Percentiles rank a stretch among this genome's conserved stretches.
phyloP scores from a whole-genome alignment of 1,139 yeast species.

The Entelexis paramagnoliae region DNA sequence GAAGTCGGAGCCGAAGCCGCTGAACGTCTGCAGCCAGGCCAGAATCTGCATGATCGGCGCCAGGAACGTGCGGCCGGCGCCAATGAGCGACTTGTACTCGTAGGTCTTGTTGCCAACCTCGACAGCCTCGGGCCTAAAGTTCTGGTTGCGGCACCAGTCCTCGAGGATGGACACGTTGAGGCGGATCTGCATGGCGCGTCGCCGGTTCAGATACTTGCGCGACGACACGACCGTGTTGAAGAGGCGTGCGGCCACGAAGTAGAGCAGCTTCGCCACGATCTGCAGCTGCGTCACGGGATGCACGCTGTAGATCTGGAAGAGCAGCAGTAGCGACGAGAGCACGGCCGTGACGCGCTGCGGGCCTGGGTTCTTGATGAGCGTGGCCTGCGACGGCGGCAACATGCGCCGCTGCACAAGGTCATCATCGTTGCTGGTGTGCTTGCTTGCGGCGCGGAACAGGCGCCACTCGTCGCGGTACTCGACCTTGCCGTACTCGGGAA shows the following conservation, averaged over 20 bases:
- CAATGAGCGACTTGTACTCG: conserved; percentile 31
- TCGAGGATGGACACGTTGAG: conserved; percentile 76
- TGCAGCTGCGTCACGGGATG: conserved; percentile 68
- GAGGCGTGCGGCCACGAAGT: conserved; percentile 61
- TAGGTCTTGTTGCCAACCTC: conserved; percentile 24
- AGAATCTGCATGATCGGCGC: conserved; percentile 67
- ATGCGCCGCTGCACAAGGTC: conserved; percentile 50
- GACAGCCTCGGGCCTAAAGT: conserved; percentile 41
- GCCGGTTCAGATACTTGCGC: conserved; percentile 60
- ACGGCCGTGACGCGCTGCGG: conserved; percentile 81
- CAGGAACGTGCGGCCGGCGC: conserved; percentile 55
- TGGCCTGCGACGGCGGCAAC: conserved; percentile 60
- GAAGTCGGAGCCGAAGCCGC: conserved; percentile 52
- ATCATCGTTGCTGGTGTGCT: conserved; percentile 39
- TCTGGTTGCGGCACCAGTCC: conserved; percentile 85
- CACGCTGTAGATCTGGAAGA: conserved; percentile 69
- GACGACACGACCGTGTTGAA: conserved; percentile 60
- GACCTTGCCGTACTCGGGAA: conserved; percentile 37
- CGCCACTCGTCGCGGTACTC: conserved; percentile 38
- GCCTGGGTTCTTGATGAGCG: conserved; percentile 59
- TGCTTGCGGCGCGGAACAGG: conserved; percentile 30
- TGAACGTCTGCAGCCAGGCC: conserved; percentile 85
- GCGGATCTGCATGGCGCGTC: conserved; percentile 81
- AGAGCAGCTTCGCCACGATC: conserved; percentile 65
- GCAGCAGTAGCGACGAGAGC: conserved; percentile 78